Conservation (phyloP, 2,329 filamentous ascomycete genomes). For the Exophiala mesophila region DNA sequence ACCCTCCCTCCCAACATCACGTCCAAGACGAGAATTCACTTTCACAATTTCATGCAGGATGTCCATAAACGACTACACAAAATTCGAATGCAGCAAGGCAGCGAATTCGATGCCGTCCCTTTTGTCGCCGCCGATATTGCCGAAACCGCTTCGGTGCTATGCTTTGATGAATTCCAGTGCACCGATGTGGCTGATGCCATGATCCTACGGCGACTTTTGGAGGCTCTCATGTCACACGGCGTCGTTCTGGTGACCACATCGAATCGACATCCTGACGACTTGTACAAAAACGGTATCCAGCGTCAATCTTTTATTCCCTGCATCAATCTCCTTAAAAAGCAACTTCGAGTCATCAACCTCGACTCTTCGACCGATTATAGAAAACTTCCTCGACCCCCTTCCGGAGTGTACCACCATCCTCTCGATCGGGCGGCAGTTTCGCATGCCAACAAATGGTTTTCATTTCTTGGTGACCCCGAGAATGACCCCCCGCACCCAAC, state of each 20-base stretch:
- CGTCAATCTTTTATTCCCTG: slow-evolving; percentile 92
- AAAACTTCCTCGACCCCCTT: slow-evolving; percentile 88
- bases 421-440: slow-evolving; percentile 70
- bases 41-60: slow-evolving; percentile 99
- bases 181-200: slow-evolving; percentile 98
- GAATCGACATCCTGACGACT: slow-evolving; percentile 90
- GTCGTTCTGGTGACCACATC: slow-evolving; percentile 94
- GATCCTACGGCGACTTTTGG: slow-evolving; percentile 83
- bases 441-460: slow-evolving; percentile 93
- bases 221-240: slow-evolving; percentile 91
- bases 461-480: slow-evolving; percentile 81
- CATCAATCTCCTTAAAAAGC: slow-evolving; percentile 81
- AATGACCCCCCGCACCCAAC: slow-evolving; percentile 70
- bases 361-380: slow-evolving; percentile 95
- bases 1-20: slow-evolving; percentile 75
- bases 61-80: slow-evolving; percentile 86
- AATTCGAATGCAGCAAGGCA: slow-evolving; percentile 84
- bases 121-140: slow-evolving; percentile 95
- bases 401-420: slow-evolving; percentile 88
- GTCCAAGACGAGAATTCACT: slow-evolving; percentile 89
- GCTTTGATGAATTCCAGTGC: slow-evolving; percentile 98
- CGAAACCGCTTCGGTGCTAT: slow-evolving; percentile 75
- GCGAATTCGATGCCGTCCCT: slow-evolving; percentile 82
- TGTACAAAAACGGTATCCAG: slow-evolving; percentile 98
- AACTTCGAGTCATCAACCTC: slow-evolving; percentile 85